Evolutionary conservation across 352 stramenopile species (phyloP), one percentile per base, ranked within the genome.

Genomic region (Globisporangium megalacanthum): DNA sequence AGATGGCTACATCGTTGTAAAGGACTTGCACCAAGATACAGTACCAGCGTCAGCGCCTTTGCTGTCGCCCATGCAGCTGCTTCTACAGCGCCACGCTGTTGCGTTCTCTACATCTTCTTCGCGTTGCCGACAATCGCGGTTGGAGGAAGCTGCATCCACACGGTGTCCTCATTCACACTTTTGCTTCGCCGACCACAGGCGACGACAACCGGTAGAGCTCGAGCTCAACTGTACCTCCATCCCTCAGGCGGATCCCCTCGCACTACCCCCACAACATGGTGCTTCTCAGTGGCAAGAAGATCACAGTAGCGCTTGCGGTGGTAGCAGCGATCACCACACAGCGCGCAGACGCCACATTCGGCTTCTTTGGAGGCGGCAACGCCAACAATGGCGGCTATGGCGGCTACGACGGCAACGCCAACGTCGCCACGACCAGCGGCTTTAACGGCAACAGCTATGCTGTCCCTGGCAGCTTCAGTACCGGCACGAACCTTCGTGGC

Each of bases 201-300:
- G 13, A 45, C 39, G 22, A 0, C 41, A 20, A 58, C 17, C n/a
- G 44, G 31, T 22, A 57, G n/a, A 45, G 39, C 39, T 45, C 39
- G 13, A 45, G 39, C 39, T n/a, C n/a, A n/a, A n/a, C n/a, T n/a
- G n/a, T n/a, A n/a, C n/a, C 37, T 14, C 6, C 39, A 45, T 45
- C 39, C 39, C 39, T 45, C 14, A 45, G 19, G 39, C 39, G 39
- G 39, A 45, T 45, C 39, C 8, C 39, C 14, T 5, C 39, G 19
- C 39, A 42, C 39, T 19, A 19, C 39, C 39, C 17, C 7, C 37
- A 44, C 49, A 33, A 42, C 20, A 65, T 65, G 58, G 58, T 65
- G 45, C 56, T 65, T 49, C 51, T 41, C 8, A 60, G 58, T 36
- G 39, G 47, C 58, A 65, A 65, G 52, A 65, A 65, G 46, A 54